Percentiles rank a stretch among this genome's conserved stretches.
Evolutionary conservation across 2,329 filamentous ascomycete genomes (phyloP).

Genomic region (Trichophyton benhamiae): DNA sequence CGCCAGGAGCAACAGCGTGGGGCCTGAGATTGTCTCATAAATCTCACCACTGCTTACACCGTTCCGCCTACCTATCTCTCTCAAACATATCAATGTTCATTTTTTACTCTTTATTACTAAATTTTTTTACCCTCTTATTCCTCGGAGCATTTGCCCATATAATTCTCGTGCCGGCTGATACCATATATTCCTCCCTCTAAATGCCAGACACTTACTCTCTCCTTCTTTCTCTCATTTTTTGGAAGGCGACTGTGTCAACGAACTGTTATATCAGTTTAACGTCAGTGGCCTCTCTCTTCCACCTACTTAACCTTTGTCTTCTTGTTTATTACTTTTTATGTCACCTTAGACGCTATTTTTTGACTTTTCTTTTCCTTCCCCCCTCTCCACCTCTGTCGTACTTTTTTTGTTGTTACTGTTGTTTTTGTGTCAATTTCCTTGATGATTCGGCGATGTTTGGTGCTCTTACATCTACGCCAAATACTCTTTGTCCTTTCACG

Average conservation of each 20-base stretch:
- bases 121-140: background rate
- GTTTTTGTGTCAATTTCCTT: background rate
- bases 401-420: no score
- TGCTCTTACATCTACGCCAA: background rate
- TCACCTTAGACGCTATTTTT: background rate
- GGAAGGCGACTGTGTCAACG: background rate
- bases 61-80: background rate
- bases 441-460: background rate
- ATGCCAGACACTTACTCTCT: background rate
- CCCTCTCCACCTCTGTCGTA: background rate
- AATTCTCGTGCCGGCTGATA: background rate
- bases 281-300: background rate
- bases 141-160: background rate
- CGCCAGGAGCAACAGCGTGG: conserved; percentile 21
- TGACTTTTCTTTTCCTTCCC: background rate
- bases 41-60: background rate
- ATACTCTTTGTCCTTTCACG: background rate
- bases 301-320: background rate
- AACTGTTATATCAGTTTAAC: background rate
- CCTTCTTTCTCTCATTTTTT: background rate
- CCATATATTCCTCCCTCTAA: background rate
- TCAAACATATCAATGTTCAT: background rate
- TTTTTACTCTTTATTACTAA: background rate
- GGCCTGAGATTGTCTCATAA: background rate
- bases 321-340: conserved; percentile 4